phyloP scores from a whole-genome alignment of 306 rosid genomes.

The Quercus rubra region DNA sequence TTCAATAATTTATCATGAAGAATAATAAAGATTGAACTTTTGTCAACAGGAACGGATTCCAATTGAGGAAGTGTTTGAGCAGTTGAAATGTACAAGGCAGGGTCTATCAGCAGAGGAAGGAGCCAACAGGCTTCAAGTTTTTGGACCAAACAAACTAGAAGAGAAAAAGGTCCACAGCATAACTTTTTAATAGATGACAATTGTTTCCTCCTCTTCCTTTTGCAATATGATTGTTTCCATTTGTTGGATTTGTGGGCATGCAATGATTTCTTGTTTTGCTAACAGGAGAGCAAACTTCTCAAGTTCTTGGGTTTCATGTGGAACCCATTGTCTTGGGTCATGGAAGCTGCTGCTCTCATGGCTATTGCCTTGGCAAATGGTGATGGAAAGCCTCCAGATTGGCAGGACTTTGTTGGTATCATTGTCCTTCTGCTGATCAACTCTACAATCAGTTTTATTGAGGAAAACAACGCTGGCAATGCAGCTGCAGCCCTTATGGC shows the following conservation, averaged over 20 bases:
- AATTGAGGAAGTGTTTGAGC: slow-evolving; percentile 88
- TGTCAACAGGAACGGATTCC: slow-evolving; percentile 78
- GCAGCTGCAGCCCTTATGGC: slow-evolving; percentile 99
- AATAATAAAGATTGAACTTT: neutral
- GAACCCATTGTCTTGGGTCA: slow-evolving; percentile 99
- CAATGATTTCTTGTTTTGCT: slow-evolving; percentile 12
- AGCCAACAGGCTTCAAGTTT: slow-evolving; percentile 77
- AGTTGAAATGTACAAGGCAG: slow-evolving; percentile 75
- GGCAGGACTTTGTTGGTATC: slow-evolving; percentile 97
- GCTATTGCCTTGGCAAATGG: slow-evolving; percentile 96
- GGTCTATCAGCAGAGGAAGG: slow-evolving; percentile 86
- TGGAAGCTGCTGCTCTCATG: slow-evolving; percentile 99
- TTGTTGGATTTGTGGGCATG: neutral
- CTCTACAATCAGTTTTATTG: slow-evolving; percentile 93
- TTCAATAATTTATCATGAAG: neutral
- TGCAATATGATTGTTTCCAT: neutral
- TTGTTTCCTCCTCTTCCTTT: neutral
- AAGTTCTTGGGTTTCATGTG: slow-evolving; percentile 99
- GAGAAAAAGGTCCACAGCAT: slow-evolving; percentile 66
- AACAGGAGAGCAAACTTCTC: slow-evolving; percentile 84
- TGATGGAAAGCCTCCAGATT: slow-evolving; percentile 81
- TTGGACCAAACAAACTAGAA: slow-evolving; percentile 97
- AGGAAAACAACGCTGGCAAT: slow-evolving; percentile 97
- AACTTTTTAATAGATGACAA: neutral
- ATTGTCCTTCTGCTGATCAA: slow-evolving; percentile 67